phyloP scores from a whole-genome alignment of 2,329 filamentous ascomycete species.

The Hypoxylon sp. region DNA sequence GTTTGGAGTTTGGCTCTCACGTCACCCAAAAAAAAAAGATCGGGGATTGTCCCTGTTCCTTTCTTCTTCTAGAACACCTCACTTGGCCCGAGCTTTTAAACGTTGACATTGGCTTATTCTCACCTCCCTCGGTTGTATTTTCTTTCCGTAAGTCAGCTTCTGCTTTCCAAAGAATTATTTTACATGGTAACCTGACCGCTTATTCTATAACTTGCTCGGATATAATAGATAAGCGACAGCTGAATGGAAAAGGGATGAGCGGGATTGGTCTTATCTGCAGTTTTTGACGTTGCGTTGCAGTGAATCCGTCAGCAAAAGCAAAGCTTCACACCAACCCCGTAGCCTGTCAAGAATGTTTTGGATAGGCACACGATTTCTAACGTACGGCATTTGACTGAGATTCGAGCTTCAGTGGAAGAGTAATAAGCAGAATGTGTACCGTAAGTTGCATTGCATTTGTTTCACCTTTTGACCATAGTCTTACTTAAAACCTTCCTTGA shows the following conservation, averaged over 20 bases:
- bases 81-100: constrained; percentile 34
- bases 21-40: constrained; percentile 22
- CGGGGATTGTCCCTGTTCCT: constrained; percentile 30
- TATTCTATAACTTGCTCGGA: constrained; percentile 5
- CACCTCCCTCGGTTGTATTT: constrained; percentile 11
- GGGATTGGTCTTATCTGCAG: neutral
- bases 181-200: constrained; percentile 27
- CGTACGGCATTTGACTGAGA: too few relatives aligned
- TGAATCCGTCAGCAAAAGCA: neutral
- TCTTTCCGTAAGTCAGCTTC: constrained; percentile 21
- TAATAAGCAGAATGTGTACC: too few relatives aligned
- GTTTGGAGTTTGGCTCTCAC: constrained; percentile 21
- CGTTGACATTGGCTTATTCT: constrained; percentile 31
- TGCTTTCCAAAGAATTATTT: neutral
- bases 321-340: too few relatives aligned
- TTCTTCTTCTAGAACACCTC: constrained; percentile 39
- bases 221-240: too few relatives aligned
- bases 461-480: too few relatives aligned
- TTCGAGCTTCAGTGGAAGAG: too few relatives aligned
- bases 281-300: neutral
- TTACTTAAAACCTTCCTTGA: too few relatives aligned
- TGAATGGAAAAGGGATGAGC: neutral
- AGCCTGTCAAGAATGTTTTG: too few relatives aligned
- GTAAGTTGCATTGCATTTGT: too few relatives aligned
- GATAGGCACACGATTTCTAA: too few relatives aligned